These are phyloP conservation scores for Globisporangium barbulae DNA, from an alignment of 352 stramenopile genomes.

Conservation along the genomic window DNA sequence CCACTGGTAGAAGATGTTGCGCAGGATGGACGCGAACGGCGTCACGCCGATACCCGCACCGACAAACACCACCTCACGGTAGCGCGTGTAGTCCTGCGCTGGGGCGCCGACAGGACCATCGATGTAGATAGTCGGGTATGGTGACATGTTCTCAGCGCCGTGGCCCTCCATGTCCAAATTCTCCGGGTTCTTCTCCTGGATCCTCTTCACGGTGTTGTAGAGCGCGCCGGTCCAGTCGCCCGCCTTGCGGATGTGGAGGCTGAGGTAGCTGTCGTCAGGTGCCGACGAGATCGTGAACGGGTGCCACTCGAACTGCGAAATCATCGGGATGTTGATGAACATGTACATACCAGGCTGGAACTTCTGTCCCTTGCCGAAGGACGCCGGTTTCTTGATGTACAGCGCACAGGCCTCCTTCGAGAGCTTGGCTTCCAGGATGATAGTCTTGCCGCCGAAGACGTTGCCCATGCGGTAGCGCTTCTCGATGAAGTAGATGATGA, in stretches of 20 bases:
- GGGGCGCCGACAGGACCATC: conserved; percentile 59
- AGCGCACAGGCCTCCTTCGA: conserved; percentile 57
- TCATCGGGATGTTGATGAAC: conserved; percentile 74
- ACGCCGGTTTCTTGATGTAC: conserved; percentile 59
- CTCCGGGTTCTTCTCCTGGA: conserved; percentile 26
- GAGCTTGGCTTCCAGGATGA: conserved; percentile 42
- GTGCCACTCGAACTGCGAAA: conserved; percentile 85
- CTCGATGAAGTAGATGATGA: conserved; percentile 58
- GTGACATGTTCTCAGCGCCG: conserved; percentile 21
- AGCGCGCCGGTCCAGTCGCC: conserved; percentile 68
- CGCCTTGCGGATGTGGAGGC: conserved; percentile 63
- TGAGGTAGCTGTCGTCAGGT: conserved; percentile 62
- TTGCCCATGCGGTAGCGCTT: conserved; percentile 59
- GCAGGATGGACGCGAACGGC: conserved; percentile 66
- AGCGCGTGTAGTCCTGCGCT: conserved; percentile 59
- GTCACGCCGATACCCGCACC: conserved; percentile 69
- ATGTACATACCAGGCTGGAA: conserved; percentile 80
- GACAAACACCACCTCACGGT: conserved; percentile 64
- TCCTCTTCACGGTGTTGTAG: conserved; percentile 39
- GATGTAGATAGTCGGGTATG: conserved; percentile 50
- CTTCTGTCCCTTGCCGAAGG: conserved; percentile 42
- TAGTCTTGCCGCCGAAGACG: conserved; percentile 47
- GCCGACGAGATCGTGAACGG: conserved; percentile 89
- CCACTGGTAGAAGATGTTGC: conserved; percentile 68
- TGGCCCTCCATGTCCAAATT: conserved; percentile 29